Conservation (phyloP, 2,329 filamentous ascomycete genomes). For the Tolypocladium album region DNA sequence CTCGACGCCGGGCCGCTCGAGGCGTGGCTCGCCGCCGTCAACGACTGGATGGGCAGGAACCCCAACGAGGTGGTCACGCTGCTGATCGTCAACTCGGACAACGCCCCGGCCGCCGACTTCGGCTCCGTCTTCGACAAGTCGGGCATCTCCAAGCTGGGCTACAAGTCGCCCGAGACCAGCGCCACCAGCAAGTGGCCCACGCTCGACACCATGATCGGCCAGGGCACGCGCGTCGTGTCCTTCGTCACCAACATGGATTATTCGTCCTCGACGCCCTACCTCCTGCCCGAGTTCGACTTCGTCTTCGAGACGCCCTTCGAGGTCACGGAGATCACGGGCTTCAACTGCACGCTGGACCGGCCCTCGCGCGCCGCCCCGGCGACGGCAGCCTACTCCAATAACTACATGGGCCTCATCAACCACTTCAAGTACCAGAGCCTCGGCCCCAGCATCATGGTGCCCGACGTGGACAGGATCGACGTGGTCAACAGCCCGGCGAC, state of each 20-base stretch:
- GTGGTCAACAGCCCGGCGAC: slow-evolving; percentile 56
- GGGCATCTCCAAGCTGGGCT: slow-evolving; percentile 52
- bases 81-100: slow-evolving; percentile 60
- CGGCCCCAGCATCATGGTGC: slow-evolving; percentile 45
- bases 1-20: slow-evolving; percentile 58
- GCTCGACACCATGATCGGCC: slow-evolving; percentile 55
- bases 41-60: slow-evolving; percentile 58
- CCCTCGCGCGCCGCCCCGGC: slow-evolving; percentile 41
- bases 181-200: slow-evolving; percentile 54
- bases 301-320: slow-evolving; percentile 67
- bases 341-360: slow-evolving; percentile 62
- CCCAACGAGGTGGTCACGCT: slow-evolving; percentile 67
- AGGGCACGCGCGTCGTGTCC: slow-evolving; percentile 53
- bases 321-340: slow-evolving; percentile 48
- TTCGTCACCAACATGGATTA: slow-evolving; percentile 51
- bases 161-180: slow-evolving; percentile 35
- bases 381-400: slow-evolving; percentile 41
- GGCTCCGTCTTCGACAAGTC: slow-evolving; percentile 43
- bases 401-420: slow-evolving; percentile 64
- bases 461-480: slow-evolving; percentile 47
- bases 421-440: slow-evolving; percentile 61
- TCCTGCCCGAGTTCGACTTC: slow-evolving; percentile 53
- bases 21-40: slow-evolving; percentile 53
- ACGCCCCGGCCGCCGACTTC: slow-evolving; percentile 42
- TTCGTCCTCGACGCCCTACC: slow-evolving; percentile 37